Evolutionary conservation across 441 rosid genomes (phyloP), one percentile per base, ranked within the genome.

Genomic region (Pelargonium fulgidum): DNA sequence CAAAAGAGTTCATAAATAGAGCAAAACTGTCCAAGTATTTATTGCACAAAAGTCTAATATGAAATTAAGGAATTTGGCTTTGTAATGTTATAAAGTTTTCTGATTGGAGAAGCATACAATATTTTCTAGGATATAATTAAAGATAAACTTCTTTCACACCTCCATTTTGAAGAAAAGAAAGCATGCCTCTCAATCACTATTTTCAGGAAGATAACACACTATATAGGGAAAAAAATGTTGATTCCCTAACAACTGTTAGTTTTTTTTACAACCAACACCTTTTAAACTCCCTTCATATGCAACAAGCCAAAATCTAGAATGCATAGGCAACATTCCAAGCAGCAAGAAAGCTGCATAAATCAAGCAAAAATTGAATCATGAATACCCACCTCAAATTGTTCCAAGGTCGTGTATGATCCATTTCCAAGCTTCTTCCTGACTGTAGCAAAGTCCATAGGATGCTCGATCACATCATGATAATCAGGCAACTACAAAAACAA

Each of bases 391-490:
- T 83, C 87, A 68, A 85, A 83, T 39, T 79, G 80, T 72, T 83
- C 89, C 66, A 85, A 72, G 67, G 24, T 70, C 64, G 73, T 52
- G 68, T 81, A 85, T 13, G 69, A 81, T 64, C 83, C 83, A 63
- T 70, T 47, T 11, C 50, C 77, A 67, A 85, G 72, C 72, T 85
- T 85, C 80, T 76, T 80, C 78, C 82, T 76, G 67, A 81, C 71
- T 13, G 89, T 85, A 22, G 73, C 72, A 67, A 83, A 85, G 76
- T 85, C 87, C 89, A 85, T 85, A 6, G 85, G 87, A 70, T 80
- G 78, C 73, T 78, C 76, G 36, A 85, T 77, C 69, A 77, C 62
- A 56, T 85, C 87, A 70, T 69, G 77, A 70, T 85, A 85, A 68
- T 83, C 89, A 22, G 89, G 89, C 52, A 85, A 85, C 89, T 85